These are phyloP conservation scores for Clonostachys solani DNA, from an alignment of 2,329 filamentous ascomycete species.

Conservation along the genomic window DNA sequence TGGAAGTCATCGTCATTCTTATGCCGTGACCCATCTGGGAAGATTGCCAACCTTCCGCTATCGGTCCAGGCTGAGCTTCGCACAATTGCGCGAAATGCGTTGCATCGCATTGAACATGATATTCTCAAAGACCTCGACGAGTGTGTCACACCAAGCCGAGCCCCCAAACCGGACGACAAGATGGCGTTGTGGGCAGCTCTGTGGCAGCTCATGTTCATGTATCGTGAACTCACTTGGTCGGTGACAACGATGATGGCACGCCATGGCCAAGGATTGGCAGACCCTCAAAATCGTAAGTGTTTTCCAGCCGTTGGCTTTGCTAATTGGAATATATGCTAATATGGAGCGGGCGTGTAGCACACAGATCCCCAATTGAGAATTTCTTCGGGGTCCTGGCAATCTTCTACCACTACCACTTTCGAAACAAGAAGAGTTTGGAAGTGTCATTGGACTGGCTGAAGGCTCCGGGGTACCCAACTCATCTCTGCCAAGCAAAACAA, in stretches of 20 bases:
- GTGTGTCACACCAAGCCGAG: slow-evolving; percentile 2
- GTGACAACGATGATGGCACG: slow-evolving; percentile 18
- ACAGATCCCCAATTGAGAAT: slow-evolving; percentile 8
- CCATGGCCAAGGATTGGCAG: slow-evolving; percentile 4
- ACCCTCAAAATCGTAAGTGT: slow-evolving; percentile 1
- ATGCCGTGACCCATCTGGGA: slow-evolving; percentile 30
- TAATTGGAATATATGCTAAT: not conserved
- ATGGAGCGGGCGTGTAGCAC: too few species aligned
- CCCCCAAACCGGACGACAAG: slow-evolving; percentile 30
- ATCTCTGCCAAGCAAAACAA: slow-evolving; percentile 15
- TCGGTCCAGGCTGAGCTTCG: slow-evolving; percentile 34
- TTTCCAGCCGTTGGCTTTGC: not conserved
- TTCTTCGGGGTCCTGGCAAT: slow-evolving; percentile 31
- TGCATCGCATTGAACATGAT: slow-evolving; percentile 29
- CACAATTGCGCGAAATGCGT: slow-evolving; percentile 28
- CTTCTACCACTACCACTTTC: slow-evolving; percentile 35
- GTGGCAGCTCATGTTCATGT: slow-evolving; percentile 46
- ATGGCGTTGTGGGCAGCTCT: slow-evolving; percentile 42
- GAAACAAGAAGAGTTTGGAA: slow-evolving; percentile 33
- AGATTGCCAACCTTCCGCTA: slow-evolving; percentile 27
- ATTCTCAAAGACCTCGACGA: slow-evolving; percentile 34
- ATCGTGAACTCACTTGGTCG: slow-evolving; percentile 29
- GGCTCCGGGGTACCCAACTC: slow-evolving; percentile 14
- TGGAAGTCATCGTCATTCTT: slow-evolving; percentile 38
- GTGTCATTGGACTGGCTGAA: slow-evolving; percentile 31